Conservation (phyloP, 768 basidiomycete genomes). For the Nidula microcarpa region DNA sequence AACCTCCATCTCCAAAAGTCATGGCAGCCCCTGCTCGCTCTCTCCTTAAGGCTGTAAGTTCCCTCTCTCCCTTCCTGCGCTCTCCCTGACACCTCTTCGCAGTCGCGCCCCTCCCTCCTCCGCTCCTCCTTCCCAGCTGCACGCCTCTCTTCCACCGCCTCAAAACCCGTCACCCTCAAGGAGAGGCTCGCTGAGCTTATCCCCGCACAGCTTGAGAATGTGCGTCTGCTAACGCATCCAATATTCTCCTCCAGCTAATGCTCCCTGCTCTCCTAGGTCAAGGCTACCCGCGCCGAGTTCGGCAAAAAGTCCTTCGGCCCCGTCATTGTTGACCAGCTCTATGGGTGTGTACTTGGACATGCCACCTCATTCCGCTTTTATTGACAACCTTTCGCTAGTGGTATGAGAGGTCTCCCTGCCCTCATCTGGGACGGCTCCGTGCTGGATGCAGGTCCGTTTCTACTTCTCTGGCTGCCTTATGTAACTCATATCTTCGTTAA, state of each 20-base stretch:
- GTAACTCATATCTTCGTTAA: slow-evolving; percentile 5
- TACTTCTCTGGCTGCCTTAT: not conserved
- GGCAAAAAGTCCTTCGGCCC: slow-evolving; percentile 94
- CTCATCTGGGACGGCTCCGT: slow-evolving; percentile 99
- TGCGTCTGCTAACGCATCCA: slow-evolving; percentile 19
- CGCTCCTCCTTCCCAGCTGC: slow-evolving; percentile 42
- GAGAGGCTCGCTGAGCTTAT: slow-evolving; percentile 93
- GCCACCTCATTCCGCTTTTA: slow-evolving; percentile 1
- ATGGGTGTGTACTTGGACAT: slow-evolving; percentile 52
- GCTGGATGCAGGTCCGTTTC: slow-evolving; percentile 75
- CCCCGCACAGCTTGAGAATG: slow-evolving; percentile 78
- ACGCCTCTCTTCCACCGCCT: slow-evolving; percentile 61
- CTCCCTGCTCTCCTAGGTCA: slow-evolving; percentile 49
- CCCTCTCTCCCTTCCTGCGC: slow-evolving; percentile 1
- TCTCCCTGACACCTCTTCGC: slow-evolving; percentile 8
- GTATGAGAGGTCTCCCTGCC: slow-evolving; percentile 87
- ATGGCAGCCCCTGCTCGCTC: slow-evolving; percentile 42
- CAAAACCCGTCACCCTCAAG: slow-evolving; percentile 78
- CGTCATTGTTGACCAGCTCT: slow-evolving; percentile 86
- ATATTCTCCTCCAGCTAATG: not conserved
- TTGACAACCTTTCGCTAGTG: slow-evolving; percentile 37
- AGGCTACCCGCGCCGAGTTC: slow-evolving; percentile 78
- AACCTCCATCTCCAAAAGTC: slow-evolving; percentile 9
- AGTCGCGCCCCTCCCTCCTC: slow-evolving; percentile 50
- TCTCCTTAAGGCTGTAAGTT: slow-evolving; percentile 35